A percentile compares a stretch with the other conserved stretches of the same genome.
Conservation (phyloP, 495 filamentous ascomycete species). For the Aspergillus nidulans region DNA sequence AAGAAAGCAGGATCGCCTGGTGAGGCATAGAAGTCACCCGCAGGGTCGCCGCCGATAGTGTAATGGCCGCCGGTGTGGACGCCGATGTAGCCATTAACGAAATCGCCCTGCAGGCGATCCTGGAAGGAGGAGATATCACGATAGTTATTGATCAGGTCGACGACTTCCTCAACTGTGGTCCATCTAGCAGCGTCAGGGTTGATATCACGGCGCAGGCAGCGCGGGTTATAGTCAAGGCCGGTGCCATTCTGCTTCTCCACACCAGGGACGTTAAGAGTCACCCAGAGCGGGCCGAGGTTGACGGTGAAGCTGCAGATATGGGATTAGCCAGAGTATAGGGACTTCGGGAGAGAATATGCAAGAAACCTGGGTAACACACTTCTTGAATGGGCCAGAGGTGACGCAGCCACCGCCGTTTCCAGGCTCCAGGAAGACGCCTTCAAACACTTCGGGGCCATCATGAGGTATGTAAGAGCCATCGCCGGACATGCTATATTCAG, state of each 20-base stretch:
- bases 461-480: conserved; percentile 48
- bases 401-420: conserved; percentile 60
- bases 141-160: neutral
- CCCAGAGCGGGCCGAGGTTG: conserved; percentile 45
- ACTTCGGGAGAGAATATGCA: no score
- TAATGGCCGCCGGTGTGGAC: conserved; percentile 57
- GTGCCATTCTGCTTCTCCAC: conserved; percentile 14
- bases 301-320: conserved; percentile 20
- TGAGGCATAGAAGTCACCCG: conserved; percentile 17
- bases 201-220: conserved; percentile 56
- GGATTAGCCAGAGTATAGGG: neutral
- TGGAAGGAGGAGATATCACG: neutral
- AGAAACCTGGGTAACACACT: conserved; percentile 8
- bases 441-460: conserved; percentile 16
- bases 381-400: conserved; percentile 48
- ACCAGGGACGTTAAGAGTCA: conserved; percentile 15
- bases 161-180: neutral
- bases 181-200: neutral
- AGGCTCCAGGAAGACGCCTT: conserved; percentile 25
- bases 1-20: conserved; percentile 46
- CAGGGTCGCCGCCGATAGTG: conserved; percentile 48
- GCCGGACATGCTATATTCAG: conserved; percentile 48
- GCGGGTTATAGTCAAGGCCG: conserved; percentile 42
- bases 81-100: conserved; percentile 30
- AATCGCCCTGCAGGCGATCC: neutral